Percentiles rank a stretch among this genome's conserved stretches.
phyloP scores from a whole-genome alignment of 345 rosid genomes.

The Acer saccharum region DNA sequence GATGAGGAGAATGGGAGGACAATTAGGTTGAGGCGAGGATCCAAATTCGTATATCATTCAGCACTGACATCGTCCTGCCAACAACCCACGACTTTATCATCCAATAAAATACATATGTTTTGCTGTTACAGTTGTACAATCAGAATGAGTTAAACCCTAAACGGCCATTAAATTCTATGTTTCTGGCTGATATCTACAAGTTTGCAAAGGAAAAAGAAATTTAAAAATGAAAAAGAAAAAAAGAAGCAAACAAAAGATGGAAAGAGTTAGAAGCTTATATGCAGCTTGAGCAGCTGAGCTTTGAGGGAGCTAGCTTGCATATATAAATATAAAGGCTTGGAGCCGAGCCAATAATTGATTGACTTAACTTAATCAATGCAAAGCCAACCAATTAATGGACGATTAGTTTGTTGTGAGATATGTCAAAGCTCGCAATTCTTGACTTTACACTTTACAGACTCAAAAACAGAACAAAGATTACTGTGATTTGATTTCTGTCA shows the following conservation, averaged over 20 bases:
- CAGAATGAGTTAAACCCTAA: background rate
- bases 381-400: slow-evolving; percentile 8
- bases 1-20: no score
- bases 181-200: no score
- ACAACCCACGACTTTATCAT: background rate
- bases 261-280: no score
- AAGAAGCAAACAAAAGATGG: no score
- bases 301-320: background rate
- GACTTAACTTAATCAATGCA: slow-evolving; percentile 19
- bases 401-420: background rate
- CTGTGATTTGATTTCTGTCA: background rate
- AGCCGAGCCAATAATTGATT: slow-evolving; percentile 11
- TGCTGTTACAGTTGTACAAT: background rate
- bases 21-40: no score
- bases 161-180: background rate
- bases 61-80: background rate
- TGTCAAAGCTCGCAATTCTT: background rate
- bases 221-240: no score
- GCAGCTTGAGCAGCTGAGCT: background rate
- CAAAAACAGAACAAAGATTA: background rate
- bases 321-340: background rate
- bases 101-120: background rate
- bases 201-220: no score
- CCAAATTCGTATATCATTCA: no score
- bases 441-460: background rate